Base-by-base conservation (phyloP, 2,329 filamentous ascomycete genomes). In the Claviceps sorghi region DNA sequence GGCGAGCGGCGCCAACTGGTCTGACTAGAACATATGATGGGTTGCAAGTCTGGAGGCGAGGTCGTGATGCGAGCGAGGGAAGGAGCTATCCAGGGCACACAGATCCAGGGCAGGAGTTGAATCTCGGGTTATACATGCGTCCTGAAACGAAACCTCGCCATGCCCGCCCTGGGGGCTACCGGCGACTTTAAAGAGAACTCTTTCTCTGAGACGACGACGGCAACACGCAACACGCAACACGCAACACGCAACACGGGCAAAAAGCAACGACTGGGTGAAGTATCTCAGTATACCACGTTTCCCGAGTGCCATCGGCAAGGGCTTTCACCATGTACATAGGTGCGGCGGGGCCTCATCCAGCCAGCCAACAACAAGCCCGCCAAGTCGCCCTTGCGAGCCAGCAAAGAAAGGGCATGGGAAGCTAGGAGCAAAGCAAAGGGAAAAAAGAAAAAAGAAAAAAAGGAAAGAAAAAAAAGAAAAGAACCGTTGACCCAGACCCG, bases 301-400 rank as follows among this genome's bases (percentile, higher is more conserved):
- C 29, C 48, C 52, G 49, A 54, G 49, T 48, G 49, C 49, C 53
- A 34, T 52, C 49, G 50, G 46, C 49, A 52, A 54, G 50, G 53
- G 50, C n/a, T n/a, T n/a, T 43, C 42, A 43, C 13, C 19, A 29
- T 44, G 42, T 29, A 47, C 13, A n/a, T 32, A 41, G 47, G 36
- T n/a, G n/a, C n/a, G n/a, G n/a, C n/a, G n/a, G n/a, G 43, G 30
- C 50, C 43, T 22, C 42, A 19, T 17, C 40, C 15, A 48, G 50
- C 22, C 17, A 47, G 30, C 26, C 2, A 30, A 48, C n/a, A n/a
- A n/a, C n/a, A n/a, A n/a, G 13, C 46, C 32, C 46, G 15, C 46
- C 50, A 36, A 48, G n/a, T 44, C 42, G 32, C 40, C 40, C 22
- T 42, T n/a, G 9, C 19, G 9, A 42, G 40, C 40, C 40, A 42